These are phyloP conservation scores for Raffaelea arxii DNA, from an alignment of 2,329 filamentous ascomycete species.

Conservation along the genomic window DNA sequence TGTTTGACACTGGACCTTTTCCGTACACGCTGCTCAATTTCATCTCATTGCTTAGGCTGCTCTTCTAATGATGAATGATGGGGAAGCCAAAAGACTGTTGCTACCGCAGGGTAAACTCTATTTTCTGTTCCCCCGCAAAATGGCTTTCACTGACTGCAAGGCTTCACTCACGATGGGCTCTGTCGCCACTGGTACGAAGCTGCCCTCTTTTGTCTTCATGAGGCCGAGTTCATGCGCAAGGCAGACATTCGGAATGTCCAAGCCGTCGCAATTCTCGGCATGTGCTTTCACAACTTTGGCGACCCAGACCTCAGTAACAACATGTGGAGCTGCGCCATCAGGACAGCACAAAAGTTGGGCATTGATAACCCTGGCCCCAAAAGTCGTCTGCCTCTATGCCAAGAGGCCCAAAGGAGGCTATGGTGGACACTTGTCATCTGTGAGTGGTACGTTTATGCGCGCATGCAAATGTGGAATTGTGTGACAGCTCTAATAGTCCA, in stretches of 20 bases:
- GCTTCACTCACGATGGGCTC: neutral
- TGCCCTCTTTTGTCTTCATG: neutral
- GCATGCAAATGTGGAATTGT: too few species aligned
- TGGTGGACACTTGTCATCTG: conserved; percentile 4
- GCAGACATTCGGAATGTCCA: neutral
- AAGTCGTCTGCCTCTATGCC: neutral
- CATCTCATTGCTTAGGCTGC: neutral
- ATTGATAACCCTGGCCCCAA: neutral
- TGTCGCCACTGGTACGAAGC: conserved; percentile 3
- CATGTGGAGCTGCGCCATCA: neutral
- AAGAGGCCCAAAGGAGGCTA: neutral
- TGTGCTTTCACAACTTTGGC: conserved; percentile 2
- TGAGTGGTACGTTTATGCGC: conserved; percentile 1
- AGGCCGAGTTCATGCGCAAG: neutral
- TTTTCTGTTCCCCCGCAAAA: too few species aligned
- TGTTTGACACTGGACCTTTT: neutral
- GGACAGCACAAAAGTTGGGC: neutral
- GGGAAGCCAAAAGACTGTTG: neutral
- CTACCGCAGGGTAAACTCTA: too few species aligned
- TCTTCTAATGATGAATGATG: neutral
- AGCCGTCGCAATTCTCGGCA: conserved; percentile 2
- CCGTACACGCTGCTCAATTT: neutral
- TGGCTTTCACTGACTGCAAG: neutral
- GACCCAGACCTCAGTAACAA: neutral
- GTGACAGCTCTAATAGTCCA: too few species aligned